These are phyloP conservation scores for Tylopilus balloui DNA, from an alignment of 768 basidiomycete genomes.

Conservation along the genomic window DNA sequence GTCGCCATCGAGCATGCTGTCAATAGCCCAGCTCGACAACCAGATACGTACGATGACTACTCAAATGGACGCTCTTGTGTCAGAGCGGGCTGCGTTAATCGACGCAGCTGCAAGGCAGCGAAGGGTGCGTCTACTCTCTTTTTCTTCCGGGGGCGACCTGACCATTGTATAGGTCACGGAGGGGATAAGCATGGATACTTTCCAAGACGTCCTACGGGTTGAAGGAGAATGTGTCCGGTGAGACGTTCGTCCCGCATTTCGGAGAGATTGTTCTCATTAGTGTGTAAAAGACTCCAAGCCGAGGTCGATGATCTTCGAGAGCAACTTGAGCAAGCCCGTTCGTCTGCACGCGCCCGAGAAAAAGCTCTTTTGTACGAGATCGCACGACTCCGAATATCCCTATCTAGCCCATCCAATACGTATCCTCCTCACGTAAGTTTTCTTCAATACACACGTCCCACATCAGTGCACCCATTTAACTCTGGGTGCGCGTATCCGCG, in stretches of 20 bases:
- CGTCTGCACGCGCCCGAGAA: conserved; percentile 30
- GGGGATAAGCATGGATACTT: conserved; percentile 13
- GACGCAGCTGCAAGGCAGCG: conserved; percentile 19
- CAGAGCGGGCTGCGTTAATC: conserved; percentile 34
- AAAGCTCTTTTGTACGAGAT: conserved; percentile 33
- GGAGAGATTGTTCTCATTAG: background rate
- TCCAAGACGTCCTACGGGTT: conserved; percentile 25
- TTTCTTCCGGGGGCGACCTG: background rate
- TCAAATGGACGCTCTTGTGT: conserved; percentile 35
- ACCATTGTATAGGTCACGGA: conserved; percentile 11
- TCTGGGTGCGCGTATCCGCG: background rate
- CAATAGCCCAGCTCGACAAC: conserved; percentile 32
- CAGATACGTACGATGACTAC: conserved; percentile 35
- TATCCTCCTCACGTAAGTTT: conserved; percentile 5
- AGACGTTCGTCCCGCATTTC: background rate
- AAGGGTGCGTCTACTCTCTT: conserved; percentile 17
- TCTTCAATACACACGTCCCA: background rate
- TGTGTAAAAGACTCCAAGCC: conserved; percentile 29
- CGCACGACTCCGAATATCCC: conserved; percentile 8
- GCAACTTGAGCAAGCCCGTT: conserved; percentile 27
- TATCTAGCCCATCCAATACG: conserved; percentile 1
- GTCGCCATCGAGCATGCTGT: conserved; percentile 10
- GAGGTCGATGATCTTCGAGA: conserved; percentile 27
- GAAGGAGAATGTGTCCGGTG: conserved; percentile 38
- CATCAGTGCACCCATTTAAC: background rate